A percentile compares a stretch with the other conserved stretches of the same genome.
These are phyloP conservation scores for Scalesia atractyloides DNA, from an alignment of 129 eudicot species.

Conservation along the genomic window DNA sequence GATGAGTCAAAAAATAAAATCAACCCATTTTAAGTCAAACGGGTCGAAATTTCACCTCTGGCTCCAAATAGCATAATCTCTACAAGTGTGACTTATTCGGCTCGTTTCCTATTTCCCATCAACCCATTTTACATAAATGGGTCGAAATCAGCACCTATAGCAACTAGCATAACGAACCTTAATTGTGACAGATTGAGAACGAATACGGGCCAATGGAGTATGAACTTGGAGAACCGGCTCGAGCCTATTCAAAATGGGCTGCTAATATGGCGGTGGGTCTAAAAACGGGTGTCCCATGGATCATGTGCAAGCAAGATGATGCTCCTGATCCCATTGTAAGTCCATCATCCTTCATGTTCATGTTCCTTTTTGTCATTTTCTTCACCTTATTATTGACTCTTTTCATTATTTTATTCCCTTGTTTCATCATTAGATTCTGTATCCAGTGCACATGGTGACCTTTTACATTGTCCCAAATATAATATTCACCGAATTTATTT, in stretches of 20 bases:
- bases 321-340: constrained; percentile 99
- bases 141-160: background rate
- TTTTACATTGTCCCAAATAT: constrained; percentile 25
- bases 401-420: constrained; percentile 28
- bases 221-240: constrained; percentile 87
- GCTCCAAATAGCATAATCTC: too few species aligned
- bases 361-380: constrained; percentile 35
- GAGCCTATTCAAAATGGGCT: constrained; percentile 86
- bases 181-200: constrained; percentile 76
- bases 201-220: constrained; percentile 98
- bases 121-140: too few species aligned
- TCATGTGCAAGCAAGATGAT: constrained; percentile 99
- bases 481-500: constrained; percentile 24
- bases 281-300: constrained; percentile 94
- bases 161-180: constrained; percentile 2
- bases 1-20: too few species aligned
- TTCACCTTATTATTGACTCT: constrained; percentile 30
- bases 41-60: too few species aligned
- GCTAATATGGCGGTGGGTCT: constrained; percentile 91
- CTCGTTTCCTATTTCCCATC: too few species aligned
- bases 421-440: constrained; percentile 31
- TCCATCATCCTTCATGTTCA: constrained; percentile 14
- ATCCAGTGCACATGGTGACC: constrained; percentile 58
- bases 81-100: too few species aligned
- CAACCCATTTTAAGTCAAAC: too few species aligned